Evolutionary conservation across 371 early-diverging fungal genomes (phyloP).

Genomic region (Mortierella sp.): DNA sequence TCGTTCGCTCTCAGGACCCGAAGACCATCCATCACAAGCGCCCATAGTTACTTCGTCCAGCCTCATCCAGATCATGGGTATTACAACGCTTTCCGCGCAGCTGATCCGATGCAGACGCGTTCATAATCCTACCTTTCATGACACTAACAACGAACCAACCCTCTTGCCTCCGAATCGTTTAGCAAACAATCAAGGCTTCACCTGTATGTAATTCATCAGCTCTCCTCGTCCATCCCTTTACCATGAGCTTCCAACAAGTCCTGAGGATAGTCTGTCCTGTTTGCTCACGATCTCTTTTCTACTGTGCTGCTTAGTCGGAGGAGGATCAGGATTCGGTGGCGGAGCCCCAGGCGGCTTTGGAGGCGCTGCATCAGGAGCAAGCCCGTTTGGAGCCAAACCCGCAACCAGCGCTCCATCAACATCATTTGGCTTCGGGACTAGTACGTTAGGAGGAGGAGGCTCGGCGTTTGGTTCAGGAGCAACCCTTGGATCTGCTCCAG

Average conservation of each 20-base stretch:
- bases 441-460: slow-evolving; percentile 26
- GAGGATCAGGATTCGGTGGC: slow-evolving; percentile 25
- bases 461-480: slow-evolving; percentile 13
- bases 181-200: slow-evolving; percentile 44
- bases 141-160: slow-evolving; percentile 1
- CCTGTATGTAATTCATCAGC: slow-evolving; percentile 7
- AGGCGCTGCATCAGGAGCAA: slow-evolving; percentile 23
- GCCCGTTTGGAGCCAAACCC: slow-evolving; percentile 22
- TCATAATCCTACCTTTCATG: not conserved
- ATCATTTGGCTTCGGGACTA: slow-evolving; percentile 48
- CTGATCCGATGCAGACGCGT: slow-evolving; percentile 7
- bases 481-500: slow-evolving; percentile 17
- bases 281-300: not conserved
- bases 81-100: not conserved
- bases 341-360: slow-evolving; percentile 18
- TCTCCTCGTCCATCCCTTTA: not conserved
- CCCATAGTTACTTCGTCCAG: not conserved
- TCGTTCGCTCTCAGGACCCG: not conserved
- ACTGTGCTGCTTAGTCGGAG: slow-evolving; percentile 5
- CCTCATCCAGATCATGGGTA: slow-evolving; percentile 16
- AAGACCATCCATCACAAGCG: not conserved
- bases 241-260: not conserved
- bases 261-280: no score
- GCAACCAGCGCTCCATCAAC: slow-evolving; percentile 23
- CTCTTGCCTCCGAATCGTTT: not conserved